These are phyloP conservation scores for Chrysoporthe deuterocubensis DNA, from an alignment of 2,329 filamentous ascomycete genomes.

Conservation along the genomic window DNA sequence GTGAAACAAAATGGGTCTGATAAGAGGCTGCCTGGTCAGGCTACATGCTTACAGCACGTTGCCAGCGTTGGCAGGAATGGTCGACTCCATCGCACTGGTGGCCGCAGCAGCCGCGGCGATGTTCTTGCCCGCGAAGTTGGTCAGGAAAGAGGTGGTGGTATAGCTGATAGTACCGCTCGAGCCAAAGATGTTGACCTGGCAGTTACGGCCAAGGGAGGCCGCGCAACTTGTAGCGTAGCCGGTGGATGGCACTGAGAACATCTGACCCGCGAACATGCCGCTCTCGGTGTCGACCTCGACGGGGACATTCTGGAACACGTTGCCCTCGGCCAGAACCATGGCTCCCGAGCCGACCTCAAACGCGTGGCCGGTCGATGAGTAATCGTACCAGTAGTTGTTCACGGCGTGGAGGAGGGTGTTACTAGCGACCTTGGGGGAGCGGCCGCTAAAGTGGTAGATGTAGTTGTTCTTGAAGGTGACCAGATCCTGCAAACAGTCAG, in stretches of 20 bases:
- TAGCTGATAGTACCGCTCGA: constrained; percentile 19
- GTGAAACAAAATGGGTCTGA: no score
- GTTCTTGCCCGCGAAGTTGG: constrained; percentile 30
- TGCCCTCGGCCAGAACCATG: constrained; percentile 59
- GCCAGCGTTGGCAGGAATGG: constrained; percentile 22
- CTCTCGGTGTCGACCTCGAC: constrained; percentile 42
- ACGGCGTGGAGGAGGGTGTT: constrained; percentile 62
- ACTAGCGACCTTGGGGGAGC: constrained; percentile 60
- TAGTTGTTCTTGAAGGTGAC: constrained; percentile 66
- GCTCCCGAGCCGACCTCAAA: constrained; percentile 54
- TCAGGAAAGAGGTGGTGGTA: constrained; percentile 25
- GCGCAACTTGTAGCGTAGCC: constrained; percentile 46
- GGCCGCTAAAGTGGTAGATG: constrained; percentile 62
- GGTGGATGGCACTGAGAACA: constrained; percentile 33
- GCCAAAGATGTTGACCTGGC: constrained; percentile 50
- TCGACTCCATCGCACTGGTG: constrained; percentile 17
- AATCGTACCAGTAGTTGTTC: constrained; percentile 66
- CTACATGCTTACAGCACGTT: constrained; percentile 19
- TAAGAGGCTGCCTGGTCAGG: no score
- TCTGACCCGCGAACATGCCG: constrained; percentile 28
- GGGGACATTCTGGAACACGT: constrained; percentile 60
- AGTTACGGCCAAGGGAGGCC: constrained; percentile 50
- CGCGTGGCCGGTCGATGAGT: constrained; percentile 51
- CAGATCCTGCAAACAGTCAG: constrained; percentile 43
- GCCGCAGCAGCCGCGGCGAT: constrained; percentile 24